These are phyloP conservation scores for Cystofilobasidium capitatum DNA, from an alignment of 768 basidiomycete genomes.

Conservation along the genomic window DNA sequence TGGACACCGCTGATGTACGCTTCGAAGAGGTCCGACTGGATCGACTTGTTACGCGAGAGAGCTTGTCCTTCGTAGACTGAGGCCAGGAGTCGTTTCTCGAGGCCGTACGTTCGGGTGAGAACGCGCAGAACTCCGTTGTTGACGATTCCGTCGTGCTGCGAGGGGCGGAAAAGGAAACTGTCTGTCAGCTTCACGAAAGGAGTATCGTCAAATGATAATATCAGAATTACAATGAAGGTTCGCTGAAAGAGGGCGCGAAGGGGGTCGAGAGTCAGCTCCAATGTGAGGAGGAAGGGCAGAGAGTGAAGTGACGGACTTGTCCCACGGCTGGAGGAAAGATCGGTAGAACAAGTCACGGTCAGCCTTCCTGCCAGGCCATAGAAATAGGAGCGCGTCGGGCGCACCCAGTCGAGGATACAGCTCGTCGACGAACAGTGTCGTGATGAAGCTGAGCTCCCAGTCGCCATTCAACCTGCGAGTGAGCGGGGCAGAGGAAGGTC, in stretches of 20 bases:
- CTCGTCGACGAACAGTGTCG: constrained; percentile 1
- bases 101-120: background rate
- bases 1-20: background rate
- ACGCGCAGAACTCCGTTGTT: background rate
- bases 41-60: background rate
- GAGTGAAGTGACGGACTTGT: background rate
- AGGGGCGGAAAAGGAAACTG: background rate
- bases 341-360: background rate
- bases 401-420: background rate
- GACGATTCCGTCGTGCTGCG: constrained; percentile 1
- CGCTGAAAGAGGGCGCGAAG: background rate
- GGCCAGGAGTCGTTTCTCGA: background rate
- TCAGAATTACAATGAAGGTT: constrained; percentile 1
- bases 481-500: too few species aligned
- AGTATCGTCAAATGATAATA: background rate
- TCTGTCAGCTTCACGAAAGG: too few species aligned
- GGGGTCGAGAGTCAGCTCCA: background rate
- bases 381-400: background rate
- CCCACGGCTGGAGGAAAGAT: background rate
- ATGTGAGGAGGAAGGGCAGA: background rate
- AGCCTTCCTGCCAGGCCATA: background rate
- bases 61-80: background rate
- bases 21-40: constrained; percentile 2
- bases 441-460: constrained; percentile 8
- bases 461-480: background rate